Conservation (phyloP, 2,329 filamentous ascomycete species). For the Cytospora schulzeri region DNA sequence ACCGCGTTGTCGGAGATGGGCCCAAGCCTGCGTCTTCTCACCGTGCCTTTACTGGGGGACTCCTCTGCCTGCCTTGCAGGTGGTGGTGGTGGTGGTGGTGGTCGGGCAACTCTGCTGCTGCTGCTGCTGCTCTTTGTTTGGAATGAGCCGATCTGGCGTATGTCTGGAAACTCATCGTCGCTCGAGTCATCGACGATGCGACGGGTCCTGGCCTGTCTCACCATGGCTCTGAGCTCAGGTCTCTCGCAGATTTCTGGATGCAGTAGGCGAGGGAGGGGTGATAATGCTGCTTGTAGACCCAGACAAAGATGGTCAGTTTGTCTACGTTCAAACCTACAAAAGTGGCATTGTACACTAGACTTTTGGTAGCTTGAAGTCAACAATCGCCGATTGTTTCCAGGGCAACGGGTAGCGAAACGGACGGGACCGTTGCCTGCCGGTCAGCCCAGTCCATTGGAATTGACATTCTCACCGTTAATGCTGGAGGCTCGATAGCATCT, state of each 20-base stretch:
- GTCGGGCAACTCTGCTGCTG: too few relatives aligned
- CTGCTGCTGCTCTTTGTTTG: not conserved
- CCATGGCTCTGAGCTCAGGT: slow-evolving; percentile 12
- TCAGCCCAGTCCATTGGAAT: not conserved
- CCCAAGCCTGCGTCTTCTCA: slow-evolving; percentile 25
- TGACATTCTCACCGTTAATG: not conserved
- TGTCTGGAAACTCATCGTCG: slow-evolving; percentile 47
- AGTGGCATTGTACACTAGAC: not conserved
- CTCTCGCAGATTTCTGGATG: not conserved
- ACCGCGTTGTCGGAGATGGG: slow-evolving; percentile 13
- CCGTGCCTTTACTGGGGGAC: slow-evolving; percentile 1
- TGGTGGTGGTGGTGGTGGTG: not conserved
- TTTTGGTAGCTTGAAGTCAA: slow-evolving; percentile 16
- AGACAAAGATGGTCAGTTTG: not conserved
- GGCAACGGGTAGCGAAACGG: slow-evolving; percentile 13
- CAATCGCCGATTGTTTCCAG: slow-evolving; percentile 11
- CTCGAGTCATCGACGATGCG: slow-evolving; percentile 35
- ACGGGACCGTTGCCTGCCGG: not conserved
- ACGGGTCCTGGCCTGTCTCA: slow-evolving; percentile 14
- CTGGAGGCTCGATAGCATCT: too few relatives aligned
- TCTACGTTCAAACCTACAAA: not conserved
- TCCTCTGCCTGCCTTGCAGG: not conserved
- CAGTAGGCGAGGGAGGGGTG: not conserved
- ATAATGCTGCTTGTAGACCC: not conserved
- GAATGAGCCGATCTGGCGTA: slow-evolving; percentile 35